Conservation (phyloP, 2,329 filamentous ascomycete genomes). For the Pyrenochaeta sp. region DNA sequence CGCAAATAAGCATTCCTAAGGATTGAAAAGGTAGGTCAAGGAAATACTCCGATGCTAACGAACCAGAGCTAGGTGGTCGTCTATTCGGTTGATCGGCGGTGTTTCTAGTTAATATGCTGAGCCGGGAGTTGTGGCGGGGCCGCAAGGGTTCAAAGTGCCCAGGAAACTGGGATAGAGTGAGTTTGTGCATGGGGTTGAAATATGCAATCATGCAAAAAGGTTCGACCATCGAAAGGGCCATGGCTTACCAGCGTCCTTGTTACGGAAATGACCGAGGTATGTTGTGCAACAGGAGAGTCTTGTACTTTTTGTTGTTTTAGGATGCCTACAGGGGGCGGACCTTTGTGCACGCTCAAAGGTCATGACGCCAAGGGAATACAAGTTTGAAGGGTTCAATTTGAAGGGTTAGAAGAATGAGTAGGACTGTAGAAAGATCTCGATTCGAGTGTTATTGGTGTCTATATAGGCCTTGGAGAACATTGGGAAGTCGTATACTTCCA, state of each 20-base stretch:
- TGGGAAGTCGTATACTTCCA: background rate
- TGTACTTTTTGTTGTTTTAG: too few relatives aligned
- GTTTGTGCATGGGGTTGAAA: background rate
- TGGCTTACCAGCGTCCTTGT: too few relatives aligned
- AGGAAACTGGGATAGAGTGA: background rate
- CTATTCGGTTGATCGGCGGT: background rate
- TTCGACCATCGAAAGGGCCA: background rate
- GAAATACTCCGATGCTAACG: background rate
- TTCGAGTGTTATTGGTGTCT: slow-evolving; percentile 3
- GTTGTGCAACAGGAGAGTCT: background rate
- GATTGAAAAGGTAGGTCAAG: slow-evolving; percentile 4
- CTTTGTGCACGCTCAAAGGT: too few relatives aligned
- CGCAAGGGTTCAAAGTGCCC: slow-evolving; percentile 4
- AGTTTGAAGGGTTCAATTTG: too few relatives aligned
- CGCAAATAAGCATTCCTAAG: background rate
- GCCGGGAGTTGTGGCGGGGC: background rate
- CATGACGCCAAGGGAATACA: too few relatives aligned
- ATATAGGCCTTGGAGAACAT: background rate
- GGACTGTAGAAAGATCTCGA: background rate
- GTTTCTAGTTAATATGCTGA: slow-evolving; percentile 2
- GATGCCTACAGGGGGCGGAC: too few relatives aligned
- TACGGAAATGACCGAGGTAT: too few relatives aligned
- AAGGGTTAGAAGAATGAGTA: background rate
- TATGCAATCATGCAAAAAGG: background rate
- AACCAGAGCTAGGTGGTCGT: background rate